These are phyloP conservation scores for Aspergillus sp. DNA, from an alignment of 2,329 filamentous ascomycete genomes.

Conservation along the genomic window DNA sequence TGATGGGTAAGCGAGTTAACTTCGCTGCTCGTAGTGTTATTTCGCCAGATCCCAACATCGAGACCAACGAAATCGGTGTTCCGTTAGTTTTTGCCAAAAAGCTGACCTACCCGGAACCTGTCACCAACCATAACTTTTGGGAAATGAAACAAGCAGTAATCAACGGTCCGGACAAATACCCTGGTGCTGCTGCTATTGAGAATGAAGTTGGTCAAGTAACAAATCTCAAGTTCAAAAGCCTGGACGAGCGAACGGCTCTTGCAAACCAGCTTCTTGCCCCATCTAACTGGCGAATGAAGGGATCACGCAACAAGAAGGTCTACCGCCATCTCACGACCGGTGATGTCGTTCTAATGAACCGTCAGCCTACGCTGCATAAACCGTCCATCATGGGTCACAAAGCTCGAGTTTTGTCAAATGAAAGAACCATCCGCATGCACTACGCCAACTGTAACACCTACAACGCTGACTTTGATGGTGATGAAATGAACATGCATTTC, in stretches of 20 bases:
- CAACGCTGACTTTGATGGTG: slow-evolving; percentile 98
- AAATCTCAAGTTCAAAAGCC: slow-evolving; percentile 78
- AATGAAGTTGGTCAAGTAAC: slow-evolving; percentile 92
- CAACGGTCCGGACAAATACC: slow-evolving; percentile 90
- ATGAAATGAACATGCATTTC: slow-evolving; percentile 99
- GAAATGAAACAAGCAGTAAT: slow-evolving; percentile 95
- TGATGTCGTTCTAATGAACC: slow-evolving; percentile 97
- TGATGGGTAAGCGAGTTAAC: slow-evolving; percentile 99
- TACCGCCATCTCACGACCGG: slow-evolving; percentile 93
- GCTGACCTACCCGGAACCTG: slow-evolving; percentile 92
- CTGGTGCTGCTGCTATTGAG: slow-evolving; percentile 88
- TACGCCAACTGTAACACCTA: slow-evolving; percentile 99
- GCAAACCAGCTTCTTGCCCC: slow-evolving; percentile 91
- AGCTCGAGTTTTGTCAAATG: slow-evolving; percentile 83
- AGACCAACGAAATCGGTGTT: slow-evolving; percentile 97
- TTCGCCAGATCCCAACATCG: slow-evolving; percentile 95
- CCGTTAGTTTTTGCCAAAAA: slow-evolving; percentile 97
- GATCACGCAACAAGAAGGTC: slow-evolving; percentile 88
- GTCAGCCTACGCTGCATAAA: slow-evolving; percentile 95
- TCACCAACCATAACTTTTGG: slow-evolving; percentile 94
- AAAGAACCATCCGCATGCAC: slow-evolving; percentile 98
- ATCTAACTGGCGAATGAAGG: slow-evolving; percentile 67
- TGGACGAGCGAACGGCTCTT: slow-evolving; percentile 80
- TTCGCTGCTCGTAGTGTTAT: slow-evolving; percentile 97
- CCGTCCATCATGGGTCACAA: slow-evolving; percentile 98